Evolutionary conservation across 2,329 filamentous ascomycete species (phyloP).

Genomic region (Pseudopyricularia cyperi): DNA sequence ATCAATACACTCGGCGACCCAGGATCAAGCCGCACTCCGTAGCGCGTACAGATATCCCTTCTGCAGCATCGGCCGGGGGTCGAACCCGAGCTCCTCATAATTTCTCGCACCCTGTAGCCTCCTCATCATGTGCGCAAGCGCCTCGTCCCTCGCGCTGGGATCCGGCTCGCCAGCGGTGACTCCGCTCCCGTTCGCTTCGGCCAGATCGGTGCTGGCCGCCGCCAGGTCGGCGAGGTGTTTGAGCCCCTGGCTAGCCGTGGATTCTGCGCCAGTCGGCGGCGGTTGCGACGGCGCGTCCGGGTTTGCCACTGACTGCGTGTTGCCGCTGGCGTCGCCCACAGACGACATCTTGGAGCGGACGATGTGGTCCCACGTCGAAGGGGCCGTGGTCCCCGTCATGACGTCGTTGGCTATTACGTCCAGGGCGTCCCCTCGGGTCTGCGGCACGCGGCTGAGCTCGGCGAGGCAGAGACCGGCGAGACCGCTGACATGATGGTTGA

Average conservation of each 20-base stretch:
- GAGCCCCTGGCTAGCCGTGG: slow-evolving; percentile 36
- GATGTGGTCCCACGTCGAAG: slow-evolving; percentile 42
- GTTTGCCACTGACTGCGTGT: background rate
- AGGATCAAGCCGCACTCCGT: background rate
- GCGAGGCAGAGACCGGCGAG: slow-evolving; percentile 33
- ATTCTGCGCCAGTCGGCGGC: slow-evolving; percentile 13
- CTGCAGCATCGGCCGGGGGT: slow-evolving; percentile 22
- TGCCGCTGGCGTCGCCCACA: slow-evolving; percentile 6
- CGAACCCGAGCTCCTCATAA: slow-evolving; percentile 28
- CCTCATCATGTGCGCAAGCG: slow-evolving; percentile 6
- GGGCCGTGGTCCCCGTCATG: slow-evolving; percentile 35
- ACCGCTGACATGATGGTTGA: slow-evolving; percentile 54
- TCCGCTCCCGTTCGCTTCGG: background rate
- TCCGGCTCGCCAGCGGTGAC: slow-evolving; percentile 9
- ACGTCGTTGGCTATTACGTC: slow-evolving; percentile 42
- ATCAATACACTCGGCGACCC: too few relatives aligned
- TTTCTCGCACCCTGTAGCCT: slow-evolving; percentile 8
- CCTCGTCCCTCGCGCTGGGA: slow-evolving; percentile 4
- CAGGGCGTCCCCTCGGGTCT: slow-evolving; percentile 39
- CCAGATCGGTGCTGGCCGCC: slow-evolving; percentile 24
- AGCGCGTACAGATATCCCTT: slow-evolving; percentile 21
- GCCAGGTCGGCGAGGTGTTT: slow-evolving; percentile 32
- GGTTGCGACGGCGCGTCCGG: slow-evolving; percentile 8
- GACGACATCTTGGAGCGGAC: slow-evolving; percentile 39
- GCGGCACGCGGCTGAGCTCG: background rate